phyloP scores from a whole-genome alignment of 2,329 filamentous ascomycete genomes.

The Aspergillus sergii region DNA sequence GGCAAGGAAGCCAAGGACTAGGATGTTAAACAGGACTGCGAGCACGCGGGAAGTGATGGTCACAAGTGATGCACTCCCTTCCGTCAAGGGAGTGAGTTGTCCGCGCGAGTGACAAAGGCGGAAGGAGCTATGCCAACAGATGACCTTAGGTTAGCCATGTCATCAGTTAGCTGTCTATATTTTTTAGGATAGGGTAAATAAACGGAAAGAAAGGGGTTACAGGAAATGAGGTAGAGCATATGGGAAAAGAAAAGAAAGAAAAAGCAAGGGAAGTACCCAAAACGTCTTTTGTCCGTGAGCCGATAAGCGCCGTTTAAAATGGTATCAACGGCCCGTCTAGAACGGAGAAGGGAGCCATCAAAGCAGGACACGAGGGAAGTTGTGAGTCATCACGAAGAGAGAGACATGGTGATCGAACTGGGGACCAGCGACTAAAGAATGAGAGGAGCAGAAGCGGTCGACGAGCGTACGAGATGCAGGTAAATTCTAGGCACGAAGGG shows the following conservation, averaged over 20 bases:
- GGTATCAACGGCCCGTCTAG: slow-evolving; percentile 4
- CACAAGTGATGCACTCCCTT: slow-evolving; percentile 7
- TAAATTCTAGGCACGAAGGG: slow-evolving; percentile 15
- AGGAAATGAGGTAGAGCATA: neutral
- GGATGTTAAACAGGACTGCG: neutral
- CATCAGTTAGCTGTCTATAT: neutral
- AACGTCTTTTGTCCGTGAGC: slow-evolving; percentile 11
- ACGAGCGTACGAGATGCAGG: slow-evolving; percentile 16
- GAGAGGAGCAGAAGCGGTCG: slow-evolving; percentile 15
- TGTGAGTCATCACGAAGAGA: slow-evolving; percentile 15
- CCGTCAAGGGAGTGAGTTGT: slow-evolving; percentile 13
- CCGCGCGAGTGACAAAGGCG: slow-evolving; percentile 13
- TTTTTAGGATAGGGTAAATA: neutral
- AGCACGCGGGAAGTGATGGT: slow-evolving; percentile 15
- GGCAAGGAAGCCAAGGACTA: neutral
- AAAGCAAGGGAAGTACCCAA: slow-evolving; percentile 8
- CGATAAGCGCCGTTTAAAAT: slow-evolving; percentile 15
- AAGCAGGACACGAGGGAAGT: slow-evolving; percentile 6
- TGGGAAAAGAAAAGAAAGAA: neutral
- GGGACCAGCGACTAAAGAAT: slow-evolving; percentile 3
- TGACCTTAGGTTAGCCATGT: slow-evolving; percentile 16
- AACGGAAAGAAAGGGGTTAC: slow-evolving; percentile 2
- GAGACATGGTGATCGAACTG: slow-evolving; percentile 8
- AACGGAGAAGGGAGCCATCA: slow-evolving; percentile 13
- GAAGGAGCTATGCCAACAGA: slow-evolving; percentile 10